phyloP scores from a whole-genome alignment of 2,329 filamentous ascomycete species.

The Cercospora sp. region DNA sequence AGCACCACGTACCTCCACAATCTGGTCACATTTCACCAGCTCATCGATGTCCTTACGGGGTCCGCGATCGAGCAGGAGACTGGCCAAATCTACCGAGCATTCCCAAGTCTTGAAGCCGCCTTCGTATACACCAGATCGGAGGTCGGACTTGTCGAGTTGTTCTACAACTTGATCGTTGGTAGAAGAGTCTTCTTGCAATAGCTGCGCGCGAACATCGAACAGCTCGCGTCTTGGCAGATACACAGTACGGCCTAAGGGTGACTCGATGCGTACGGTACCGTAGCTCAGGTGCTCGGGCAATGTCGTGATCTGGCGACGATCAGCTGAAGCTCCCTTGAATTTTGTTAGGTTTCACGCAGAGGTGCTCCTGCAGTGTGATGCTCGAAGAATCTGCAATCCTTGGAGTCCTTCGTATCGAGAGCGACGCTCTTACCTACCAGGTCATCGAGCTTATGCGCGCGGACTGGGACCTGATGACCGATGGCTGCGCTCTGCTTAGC shows the following conservation, averaged over 20 bases:
- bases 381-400: neutral
- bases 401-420: neutral
- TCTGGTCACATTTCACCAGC: conserved; percentile 50
- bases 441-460: conserved; percentile 46
- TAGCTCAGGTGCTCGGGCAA: conserved; percentile 76
- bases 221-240: conserved; percentile 71
- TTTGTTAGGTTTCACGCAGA: neutral
- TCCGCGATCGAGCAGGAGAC: conserved; percentile 56
- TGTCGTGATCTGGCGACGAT: conserved; percentile 48
- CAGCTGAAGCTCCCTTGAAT: neutral
- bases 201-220: conserved; percentile 77
- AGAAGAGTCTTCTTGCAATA: conserved; percentile 66
- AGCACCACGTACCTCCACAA: conserved; percentile 46
- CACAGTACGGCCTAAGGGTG: conserved; percentile 57
- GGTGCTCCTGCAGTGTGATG: neutral
- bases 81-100: conserved; percentile 77
- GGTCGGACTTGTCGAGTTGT: conserved; percentile 67
- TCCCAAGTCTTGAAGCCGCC: conserved; percentile 91
- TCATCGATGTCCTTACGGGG: conserved; percentile 53
- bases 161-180: conserved; percentile 54
- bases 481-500: conserved; percentile 9
- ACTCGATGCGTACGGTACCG: conserved; percentile 59
- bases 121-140: conserved; percentile 80
- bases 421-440: conserved; percentile 46
- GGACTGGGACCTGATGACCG: conserved; percentile 21